Evolutionary conservation across 2,329 filamentous ascomycete genomes (phyloP), one percentile per base, ranked within the genome.

Genomic region (Hypoxylon sp.): DNA sequence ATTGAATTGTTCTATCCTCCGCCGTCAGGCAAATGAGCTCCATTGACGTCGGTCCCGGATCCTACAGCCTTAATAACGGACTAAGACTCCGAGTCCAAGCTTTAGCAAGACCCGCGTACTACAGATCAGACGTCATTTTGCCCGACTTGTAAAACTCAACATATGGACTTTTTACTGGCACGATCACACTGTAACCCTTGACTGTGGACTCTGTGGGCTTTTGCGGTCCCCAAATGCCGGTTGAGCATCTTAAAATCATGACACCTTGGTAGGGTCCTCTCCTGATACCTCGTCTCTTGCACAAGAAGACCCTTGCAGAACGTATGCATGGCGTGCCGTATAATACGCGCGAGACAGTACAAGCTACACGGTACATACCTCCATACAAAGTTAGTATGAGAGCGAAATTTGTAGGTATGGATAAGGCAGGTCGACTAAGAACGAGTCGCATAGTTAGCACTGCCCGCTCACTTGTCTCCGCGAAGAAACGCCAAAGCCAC

Each of bases 401-500:
- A 29, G 56, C 35, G 13, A 65, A 53, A 55, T 55, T 51, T 51
- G 56, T 42, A 39, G 35, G 56, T 58, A 65, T 70, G 68, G 65
- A 70, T 68, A 59, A 68, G 68, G 68, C 68, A 70, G 68, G 68
- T 70, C 62, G 52, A 65, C 57, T 51, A 65, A 57, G 35, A 57
- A 47, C 55, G 47, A 65, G 65, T 68, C 65, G 51, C 68, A 70
- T 62, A 68, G 31, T 61, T 50, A 48, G 65, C 66, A 71, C 69
- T 69, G 69, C 69, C 69, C 47, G 69, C 69, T 69, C 47, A 67
- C 63, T 24, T 31, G 52, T 63, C 61, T 65, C 53, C 47, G 63
- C 52, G 62, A 71, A 60, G 58, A 69, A 56, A 66, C 65, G 51
- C 65, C 57, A 71, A 69, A 71, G 68, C 68, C 66, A 71, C 68